Evolutionary conservation across 495 filamentous ascomycete species (phyloP).

Genomic region (Talaromyces nanjingensis): DNA sequence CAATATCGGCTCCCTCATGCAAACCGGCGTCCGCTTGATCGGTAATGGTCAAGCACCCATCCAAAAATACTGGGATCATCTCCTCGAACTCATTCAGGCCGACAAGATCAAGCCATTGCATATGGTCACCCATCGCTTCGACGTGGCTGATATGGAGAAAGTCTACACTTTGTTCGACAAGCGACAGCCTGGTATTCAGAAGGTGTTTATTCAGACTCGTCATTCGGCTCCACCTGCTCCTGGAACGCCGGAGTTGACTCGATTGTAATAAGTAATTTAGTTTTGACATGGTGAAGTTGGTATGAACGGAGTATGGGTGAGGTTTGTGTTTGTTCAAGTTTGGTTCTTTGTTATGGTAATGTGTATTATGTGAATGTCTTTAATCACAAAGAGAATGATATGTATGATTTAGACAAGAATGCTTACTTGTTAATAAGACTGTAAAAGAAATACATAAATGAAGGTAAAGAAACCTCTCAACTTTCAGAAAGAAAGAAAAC

Average conservation of each 20-base stretch:
- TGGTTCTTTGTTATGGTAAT: background rate
- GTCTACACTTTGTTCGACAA: conserved; percentile 66
- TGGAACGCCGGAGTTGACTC: conserved; percentile 48
- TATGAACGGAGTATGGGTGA: background rate
- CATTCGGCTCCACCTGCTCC: conserved; percentile 48
- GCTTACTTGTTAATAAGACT: background rate
- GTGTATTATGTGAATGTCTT: background rate
- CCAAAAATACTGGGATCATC: conserved; percentile 73
- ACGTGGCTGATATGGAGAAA: conserved; percentile 64
- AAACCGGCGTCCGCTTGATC: conserved; percentile 73
- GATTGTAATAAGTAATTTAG: conserved; percentile 12
- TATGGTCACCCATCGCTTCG: conserved; percentile 75
- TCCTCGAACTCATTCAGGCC: conserved; percentile 60
- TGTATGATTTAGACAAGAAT: background rate
- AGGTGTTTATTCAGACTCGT: conserved; percentile 64
- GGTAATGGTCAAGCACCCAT: conserved; percentile 84
- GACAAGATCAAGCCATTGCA: conserved; percentile 70
- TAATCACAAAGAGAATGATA: background rate
- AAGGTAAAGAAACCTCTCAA: background rate
- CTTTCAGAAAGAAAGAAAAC: background rate
- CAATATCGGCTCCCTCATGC: conserved; percentile 81
- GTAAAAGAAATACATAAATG: background rate
- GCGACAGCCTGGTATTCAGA: conserved; percentile 62
- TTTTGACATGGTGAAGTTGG: background rate
- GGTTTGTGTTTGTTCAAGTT: background rate